Conservation (phyloP, 2,329 filamentous ascomycete species). For the Byssochlamys sp. region DNA sequence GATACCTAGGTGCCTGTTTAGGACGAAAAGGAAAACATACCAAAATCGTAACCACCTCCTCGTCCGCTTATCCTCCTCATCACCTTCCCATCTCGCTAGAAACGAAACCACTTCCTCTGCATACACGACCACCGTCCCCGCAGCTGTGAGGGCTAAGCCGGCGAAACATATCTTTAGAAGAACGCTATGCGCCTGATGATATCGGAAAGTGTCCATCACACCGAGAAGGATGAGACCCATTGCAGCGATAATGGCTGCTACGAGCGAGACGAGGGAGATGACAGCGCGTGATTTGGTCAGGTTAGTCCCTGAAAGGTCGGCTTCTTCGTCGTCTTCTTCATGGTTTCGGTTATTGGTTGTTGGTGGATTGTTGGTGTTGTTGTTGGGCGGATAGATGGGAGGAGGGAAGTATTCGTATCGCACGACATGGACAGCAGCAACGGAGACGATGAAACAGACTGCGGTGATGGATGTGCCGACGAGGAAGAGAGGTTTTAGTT, state of each 20-base stretch:
- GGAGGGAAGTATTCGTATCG: neutral
- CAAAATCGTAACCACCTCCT: conserved; percentile 10
- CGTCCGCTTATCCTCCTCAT: conserved; percentile 7
- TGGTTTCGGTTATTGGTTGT: neutral
- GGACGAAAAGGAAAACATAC: conserved; percentile 9
- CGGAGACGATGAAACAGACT: conserved; percentile 11
- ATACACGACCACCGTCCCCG: conserved; percentile 13
- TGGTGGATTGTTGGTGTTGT: neutral
- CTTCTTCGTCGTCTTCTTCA: neutral
- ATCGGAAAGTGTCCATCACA: conserved; percentile 7
- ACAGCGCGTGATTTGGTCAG: neutral
- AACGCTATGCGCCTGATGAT: conserved; percentile 10
- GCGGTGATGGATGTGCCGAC: conserved; percentile 13
- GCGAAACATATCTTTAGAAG: conserved; percentile 13
- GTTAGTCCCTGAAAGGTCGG: neutral
- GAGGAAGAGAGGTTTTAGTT: conserved; percentile 14
- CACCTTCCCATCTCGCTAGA: conserved; percentile 7
- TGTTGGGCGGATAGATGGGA: neutral
- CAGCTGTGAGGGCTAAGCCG: conserved; percentile 11
- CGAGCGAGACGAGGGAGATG: neutral
- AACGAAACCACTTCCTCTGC: conserved; percentile 13
- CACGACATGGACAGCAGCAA: conserved; percentile 13
- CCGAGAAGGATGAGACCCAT: neutral
- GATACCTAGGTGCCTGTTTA: too few species aligned
- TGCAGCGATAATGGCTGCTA: neutral